Evolutionary conservation across 176 grass and related monocot species (phyloP).

Genomic region (Cenchrus americanus): DNA sequence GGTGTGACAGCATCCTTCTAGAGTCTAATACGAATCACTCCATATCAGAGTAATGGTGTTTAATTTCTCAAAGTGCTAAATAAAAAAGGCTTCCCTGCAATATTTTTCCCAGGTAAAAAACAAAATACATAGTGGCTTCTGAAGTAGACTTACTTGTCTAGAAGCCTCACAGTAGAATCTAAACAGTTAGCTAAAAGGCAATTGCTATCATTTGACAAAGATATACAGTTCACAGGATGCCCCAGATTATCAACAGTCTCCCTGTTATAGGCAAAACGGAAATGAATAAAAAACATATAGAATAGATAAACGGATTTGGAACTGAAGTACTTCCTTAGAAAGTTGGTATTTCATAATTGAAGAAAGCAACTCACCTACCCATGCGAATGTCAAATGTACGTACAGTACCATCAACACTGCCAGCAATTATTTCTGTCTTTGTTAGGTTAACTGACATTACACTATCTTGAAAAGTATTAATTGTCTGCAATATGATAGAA

Average conservation of each 20-base stretch:
- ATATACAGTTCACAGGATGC: conserved; percentile 87
- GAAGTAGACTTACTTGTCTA: conserved; percentile 71
- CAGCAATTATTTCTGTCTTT: conserved; percentile 94
- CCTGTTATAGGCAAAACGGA: conserved; percentile 51
- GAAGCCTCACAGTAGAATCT: conserved; percentile 84
- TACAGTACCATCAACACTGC: conserved; percentile 92
- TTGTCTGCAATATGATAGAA: conserved; percentile 62
- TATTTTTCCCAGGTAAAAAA: conserved; percentile 9
- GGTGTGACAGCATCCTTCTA: conserved; percentile 5
- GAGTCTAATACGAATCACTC: not conserved
- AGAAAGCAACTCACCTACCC: conserved; percentile 65
- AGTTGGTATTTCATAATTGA: not conserved
- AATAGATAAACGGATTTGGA: conserved; percentile 4
- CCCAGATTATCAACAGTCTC: conserved; percentile 84
- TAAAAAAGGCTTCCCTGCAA: conserved; percentile 1
- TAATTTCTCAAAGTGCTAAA: not conserved
- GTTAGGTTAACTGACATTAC: conserved; percentile 91
- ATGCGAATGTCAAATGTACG: conserved; percentile 94
- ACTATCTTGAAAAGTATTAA: conserved; percentile 95
- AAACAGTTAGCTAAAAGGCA: conserved; percentile 91
- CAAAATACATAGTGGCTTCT: not conserved
- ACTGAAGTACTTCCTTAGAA: not conserved
- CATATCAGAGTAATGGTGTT: not conserved
- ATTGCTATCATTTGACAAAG: conserved; percentile 90
- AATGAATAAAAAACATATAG: conserved; percentile 21